Evolutionary conservation across 768 basidiomycete species (phyloP).

Genomic region (Agaricus bisporus): DNA sequence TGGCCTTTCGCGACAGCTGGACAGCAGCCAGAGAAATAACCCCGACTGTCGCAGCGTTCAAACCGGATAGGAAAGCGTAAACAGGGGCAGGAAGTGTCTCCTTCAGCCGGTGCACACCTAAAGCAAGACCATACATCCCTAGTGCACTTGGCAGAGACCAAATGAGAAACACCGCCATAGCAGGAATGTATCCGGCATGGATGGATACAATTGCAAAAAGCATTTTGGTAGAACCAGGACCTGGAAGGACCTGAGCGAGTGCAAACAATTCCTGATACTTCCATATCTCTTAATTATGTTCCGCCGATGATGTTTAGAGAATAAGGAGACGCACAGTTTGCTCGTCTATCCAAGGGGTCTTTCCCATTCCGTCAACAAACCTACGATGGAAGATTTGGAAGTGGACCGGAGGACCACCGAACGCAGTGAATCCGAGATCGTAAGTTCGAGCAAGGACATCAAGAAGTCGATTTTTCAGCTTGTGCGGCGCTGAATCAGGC

Average conservation of each 20-base stretch:
- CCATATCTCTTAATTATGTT: neutral
- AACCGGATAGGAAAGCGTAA: conserved; percentile 44
- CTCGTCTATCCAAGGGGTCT: conserved; percentile 34
- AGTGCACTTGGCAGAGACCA: conserved; percentile 44
- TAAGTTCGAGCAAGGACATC: conserved; percentile 29
- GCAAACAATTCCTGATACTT: conserved; percentile 44
- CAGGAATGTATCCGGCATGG: conserved; percentile 35
- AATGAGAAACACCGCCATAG: conserved; percentile 33
- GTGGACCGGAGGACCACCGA: conserved; percentile 45
- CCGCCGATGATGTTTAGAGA: neutral
- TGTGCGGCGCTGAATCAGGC: conserved; percentile 9
- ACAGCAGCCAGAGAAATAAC: conserved; percentile 46
- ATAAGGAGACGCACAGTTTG: conserved; percentile 25
- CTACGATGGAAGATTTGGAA: conserved; percentile 39
- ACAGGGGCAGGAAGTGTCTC: conserved; percentile 36
- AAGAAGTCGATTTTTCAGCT: conserved; percentile 18
- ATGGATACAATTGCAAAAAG: conserved; percentile 40
- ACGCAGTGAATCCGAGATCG: conserved; percentile 38
- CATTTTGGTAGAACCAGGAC: conserved; percentile 43
- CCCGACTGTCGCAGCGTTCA: conserved; percentile 51
- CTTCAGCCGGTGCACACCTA: conserved; percentile 37
- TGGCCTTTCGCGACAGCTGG: conserved; percentile 37
- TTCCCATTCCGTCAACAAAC: conserved; percentile 29
- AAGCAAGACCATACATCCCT: conserved; percentile 39
- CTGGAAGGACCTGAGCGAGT: conserved; percentile 39